phyloP scores from a whole-genome alignment of 495 filamentous ascomycete genomes.

The Zalerion maritima region DNA sequence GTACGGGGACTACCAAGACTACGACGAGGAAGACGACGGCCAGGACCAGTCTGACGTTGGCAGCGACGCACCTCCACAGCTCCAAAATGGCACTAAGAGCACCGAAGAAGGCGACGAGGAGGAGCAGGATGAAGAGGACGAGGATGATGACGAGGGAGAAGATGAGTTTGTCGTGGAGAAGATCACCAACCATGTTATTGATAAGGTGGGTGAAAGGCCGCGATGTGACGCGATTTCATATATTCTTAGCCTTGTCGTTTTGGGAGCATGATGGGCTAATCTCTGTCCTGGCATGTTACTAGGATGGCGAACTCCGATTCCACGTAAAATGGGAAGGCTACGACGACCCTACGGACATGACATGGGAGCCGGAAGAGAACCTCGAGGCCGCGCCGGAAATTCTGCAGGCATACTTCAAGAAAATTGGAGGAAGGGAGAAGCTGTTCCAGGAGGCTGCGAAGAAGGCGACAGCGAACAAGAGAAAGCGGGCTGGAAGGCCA shows the following conservation, averaged over 20 bases:
- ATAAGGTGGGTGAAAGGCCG: constrained; percentile 25
- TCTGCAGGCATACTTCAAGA: constrained; percentile 29
- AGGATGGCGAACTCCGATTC: constrained; percentile 27
- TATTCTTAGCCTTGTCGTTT: neutral
- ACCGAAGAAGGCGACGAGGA: constrained; percentile 6
- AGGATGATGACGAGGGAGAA: constrained; percentile 23
- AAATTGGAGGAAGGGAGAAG: constrained; percentile 38
- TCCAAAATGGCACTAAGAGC: constrained; percentile 2
- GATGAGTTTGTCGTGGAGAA: constrained; percentile 40
- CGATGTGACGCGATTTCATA: neutral
- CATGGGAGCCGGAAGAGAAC: constrained; percentile 48
- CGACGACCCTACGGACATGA: constrained; percentile 40
- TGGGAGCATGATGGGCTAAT: constrained; percentile 6
- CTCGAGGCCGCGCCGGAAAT: constrained; percentile 30
- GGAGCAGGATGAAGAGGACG: constrained; percentile 14
- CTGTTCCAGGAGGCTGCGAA: constrained; percentile 27
- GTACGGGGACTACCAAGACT: too few species aligned
- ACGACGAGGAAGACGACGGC: too few species aligned
- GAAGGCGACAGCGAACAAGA: constrained; percentile 18
- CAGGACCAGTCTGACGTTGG: constrained; percentile 23
- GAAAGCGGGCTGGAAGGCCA: constrained; percentile 32
- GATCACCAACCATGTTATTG: constrained; percentile 37
- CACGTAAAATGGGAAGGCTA: constrained; percentile 50
- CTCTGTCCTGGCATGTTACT: constrained; percentile 2
- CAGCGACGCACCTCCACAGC: constrained; percentile 6